A percentile compares a stretch with the other conserved stretches of the same genome.
Evolutionary conservation across 345 rosid species (phyloP).

Genomic region (Dimocarpus longan): DNA sequence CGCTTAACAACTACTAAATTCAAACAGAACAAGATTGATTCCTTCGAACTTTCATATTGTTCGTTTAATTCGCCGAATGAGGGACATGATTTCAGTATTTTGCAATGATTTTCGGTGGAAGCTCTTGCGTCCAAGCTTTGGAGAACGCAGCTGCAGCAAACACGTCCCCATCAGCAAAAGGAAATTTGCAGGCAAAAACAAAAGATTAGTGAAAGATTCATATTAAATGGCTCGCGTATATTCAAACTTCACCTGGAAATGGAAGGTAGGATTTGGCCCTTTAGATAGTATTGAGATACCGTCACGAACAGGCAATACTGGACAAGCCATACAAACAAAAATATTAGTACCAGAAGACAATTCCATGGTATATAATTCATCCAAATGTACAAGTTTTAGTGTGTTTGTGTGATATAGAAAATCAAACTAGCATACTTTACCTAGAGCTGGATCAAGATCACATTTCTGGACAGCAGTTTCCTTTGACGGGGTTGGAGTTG

Average conservation of each 20-base stretch:
- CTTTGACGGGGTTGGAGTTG: conserved; percentile 9
- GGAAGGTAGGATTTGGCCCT: conserved; percentile 43
- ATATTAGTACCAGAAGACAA: background rate
- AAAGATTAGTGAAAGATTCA: background rate
- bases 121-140: conserved; percentile 26
- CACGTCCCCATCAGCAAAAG: background rate
- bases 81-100: conserved; percentile 25
- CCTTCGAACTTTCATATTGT: background rate
- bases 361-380: background rate
- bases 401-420: no score
- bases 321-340: background rate
- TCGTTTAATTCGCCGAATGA: conserved; percentile 40
- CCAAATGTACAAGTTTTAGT: background rate
- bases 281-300: conserved; percentile 35
- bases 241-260: conserved; percentile 47
- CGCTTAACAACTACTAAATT: background rate
- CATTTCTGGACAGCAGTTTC: conserved; percentile 4
- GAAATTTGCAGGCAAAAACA: no score
- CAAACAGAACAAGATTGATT: background rate
- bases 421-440: conserved; percentile 5
- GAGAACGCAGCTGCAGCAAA: conserved; percentile 25
- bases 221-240: background rate
- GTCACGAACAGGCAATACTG: conserved; percentile 38
- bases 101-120: conserved; percentile 19
- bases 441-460: conserved; percentile 19